Base-by-base conservation (phyloP, 1,139 yeast genomes). In the Candida sanyaensis region DNA sequence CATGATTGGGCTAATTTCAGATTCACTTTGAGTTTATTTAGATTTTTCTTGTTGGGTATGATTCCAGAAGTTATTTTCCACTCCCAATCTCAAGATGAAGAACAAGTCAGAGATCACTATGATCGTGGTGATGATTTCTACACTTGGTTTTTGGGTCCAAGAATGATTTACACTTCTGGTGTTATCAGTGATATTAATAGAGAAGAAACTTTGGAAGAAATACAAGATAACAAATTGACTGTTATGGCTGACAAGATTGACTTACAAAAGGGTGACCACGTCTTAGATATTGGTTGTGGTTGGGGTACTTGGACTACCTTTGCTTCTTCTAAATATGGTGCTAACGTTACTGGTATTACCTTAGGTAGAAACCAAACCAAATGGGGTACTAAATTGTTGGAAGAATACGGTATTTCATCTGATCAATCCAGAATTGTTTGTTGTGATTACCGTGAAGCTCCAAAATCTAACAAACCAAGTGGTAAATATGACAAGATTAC, bases 71-170 rank as follows among this genome's bases (percentile, higher is more conserved):
- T 90, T 49, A 86, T 90, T 60, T 66, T 90, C 82, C 97, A 90
- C 75, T 85, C 96, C 51, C 84, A 90, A 66, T 87, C 96, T 31
- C 97, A 90, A 73, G 97, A 91, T 65, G 97, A 91, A 74, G 97
- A 90, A 71, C 97, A 90, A 73, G 97, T 90, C 49, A 84, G 96
- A 69, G 97, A 87, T 63, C 96, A 91, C 72, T 90, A 90, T 69
- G 97, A 91, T 75, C 88, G 97, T 60, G 97, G 97, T 69, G 97
- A 90, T 65, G 97, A 91, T 71, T 90, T 91, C 69, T 91, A 90
- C 81, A 75, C 91, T 48, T 90, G 96, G 95, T 90, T 90, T 75
- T 77, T 90, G 60, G 97, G 97, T 50, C 96, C 96, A 56, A 84
- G 97, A 70, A 90, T 90, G 97, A 80, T 90, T 65, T 91, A 90